Evolutionary conservation across 352 stramenopile genomes (phyloP), one percentile per base, ranked within the genome.

Genomic region (Plasmopara halstedii): DNA sequence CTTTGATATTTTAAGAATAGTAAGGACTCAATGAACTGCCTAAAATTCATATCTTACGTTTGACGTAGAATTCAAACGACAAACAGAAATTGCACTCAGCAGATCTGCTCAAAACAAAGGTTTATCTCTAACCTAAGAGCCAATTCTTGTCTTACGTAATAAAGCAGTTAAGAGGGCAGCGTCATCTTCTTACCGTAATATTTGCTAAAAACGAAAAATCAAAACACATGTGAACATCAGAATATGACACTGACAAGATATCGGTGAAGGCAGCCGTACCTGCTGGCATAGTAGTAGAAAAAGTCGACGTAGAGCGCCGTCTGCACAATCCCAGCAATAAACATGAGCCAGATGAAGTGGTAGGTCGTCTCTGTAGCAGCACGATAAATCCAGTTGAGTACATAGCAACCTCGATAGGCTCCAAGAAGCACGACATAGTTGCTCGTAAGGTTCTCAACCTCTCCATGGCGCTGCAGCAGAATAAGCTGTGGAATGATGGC

Each of bases 401-500:
- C 97, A 75, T 99, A 99, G 44, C 98, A 92, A 15, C 77, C 92
- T 39, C 97, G 88, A 68, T 99, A 99, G 37, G 87, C 75, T 42
- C 96, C 96, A 44, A 99, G 94, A 56, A 98, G 88, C 58, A 99
- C 97, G 41, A 99, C 95, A 68, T 99, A 99, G 70, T 99, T 98
- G 40, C 94, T 88, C 37, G 96, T 99, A 48, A 99, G 82, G 74
- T 99, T 99, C 70, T 99, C 96, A 6, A 99, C 94, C 69, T 99
- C 96, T 39, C 94, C 83, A 53, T 98, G 97, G 26, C 96, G 88
- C 73, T 99, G 96, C 46, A 99, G 80, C 35, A 99, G 73, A 44
- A 99, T 98, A 22, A 99, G 78, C 73, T 99, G 97, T 40, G 97
- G 97, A 44, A 99, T 85, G 61, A 99, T 99, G 20, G 96, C 94